These are phyloP conservation scores for Scenedesmus sp. DNA, from an alignment of 163 green algal genomes.

Conservation along the genomic window DNA sequence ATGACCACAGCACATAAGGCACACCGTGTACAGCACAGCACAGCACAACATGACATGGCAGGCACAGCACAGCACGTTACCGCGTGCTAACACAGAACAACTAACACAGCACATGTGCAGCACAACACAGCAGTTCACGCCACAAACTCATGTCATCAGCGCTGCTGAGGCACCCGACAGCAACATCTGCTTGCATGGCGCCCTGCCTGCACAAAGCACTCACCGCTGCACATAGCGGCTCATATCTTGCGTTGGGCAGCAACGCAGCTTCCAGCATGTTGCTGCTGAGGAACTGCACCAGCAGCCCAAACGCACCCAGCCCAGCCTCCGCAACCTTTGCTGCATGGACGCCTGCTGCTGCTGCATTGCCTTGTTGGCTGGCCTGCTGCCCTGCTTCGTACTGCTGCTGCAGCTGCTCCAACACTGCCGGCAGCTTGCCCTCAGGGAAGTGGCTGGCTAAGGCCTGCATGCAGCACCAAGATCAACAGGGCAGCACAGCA, in stretches of 20 bases:
- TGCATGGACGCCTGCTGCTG: background rate
- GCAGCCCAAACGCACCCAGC: constrained; percentile 39
- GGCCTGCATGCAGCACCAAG: background rate
- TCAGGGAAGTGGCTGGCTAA: constrained; percentile 23
- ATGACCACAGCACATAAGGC: too few species aligned
- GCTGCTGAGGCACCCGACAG: too few species aligned
- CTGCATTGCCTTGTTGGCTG: constrained; percentile 1
- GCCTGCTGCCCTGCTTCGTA: constrained; percentile 27
- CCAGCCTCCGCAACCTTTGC: constrained; percentile 32
- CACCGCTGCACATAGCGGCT: constrained; percentile 74
- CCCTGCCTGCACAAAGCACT: background rate
- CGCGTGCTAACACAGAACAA: too few species aligned
- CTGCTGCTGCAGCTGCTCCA: constrained; percentile 45
- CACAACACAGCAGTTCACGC: too few species aligned
- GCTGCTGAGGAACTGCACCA: constrained; percentile 44
- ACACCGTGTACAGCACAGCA: background rate
- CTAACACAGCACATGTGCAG: too few species aligned
- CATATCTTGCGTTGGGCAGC: constrained; percentile 78
- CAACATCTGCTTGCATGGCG: too few species aligned
- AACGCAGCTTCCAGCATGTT: constrained; percentile 86
- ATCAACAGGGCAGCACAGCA: constrained; percentile 5
- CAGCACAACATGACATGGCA: background rate
- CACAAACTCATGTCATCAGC: too few species aligned
- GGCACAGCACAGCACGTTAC: background rate
- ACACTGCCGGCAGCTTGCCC: constrained; percentile 1